Conservation (phyloP, 2,329 filamentous ascomycete species). For the Xylaria sp. region DNA sequence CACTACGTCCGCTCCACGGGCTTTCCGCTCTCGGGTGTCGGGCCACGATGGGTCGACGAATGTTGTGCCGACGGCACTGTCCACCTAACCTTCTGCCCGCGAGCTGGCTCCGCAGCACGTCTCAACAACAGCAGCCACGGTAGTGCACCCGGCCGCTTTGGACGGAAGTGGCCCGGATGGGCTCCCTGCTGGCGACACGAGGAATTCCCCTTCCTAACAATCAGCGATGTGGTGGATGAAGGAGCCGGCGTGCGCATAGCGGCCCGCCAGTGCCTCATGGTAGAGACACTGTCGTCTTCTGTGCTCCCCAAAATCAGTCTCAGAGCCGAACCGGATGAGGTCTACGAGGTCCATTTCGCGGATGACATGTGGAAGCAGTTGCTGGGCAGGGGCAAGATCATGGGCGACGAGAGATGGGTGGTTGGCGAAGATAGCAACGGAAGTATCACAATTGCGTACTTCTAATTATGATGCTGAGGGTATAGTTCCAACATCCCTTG, state of each 20-base stretch:
- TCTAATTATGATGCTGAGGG: slow-evolving; percentile 48
- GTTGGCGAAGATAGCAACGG: slow-evolving; percentile 65
- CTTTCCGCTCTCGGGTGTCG: slow-evolving; percentile 61
- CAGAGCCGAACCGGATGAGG: slow-evolving; percentile 36
- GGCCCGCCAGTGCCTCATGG: slow-evolving; percentile 59
- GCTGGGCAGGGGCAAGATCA: slow-evolving; percentile 62
- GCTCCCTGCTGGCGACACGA: slow-evolving; percentile 66
- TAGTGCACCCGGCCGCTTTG: background rate
- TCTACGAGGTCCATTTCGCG: slow-evolving; percentile 53
- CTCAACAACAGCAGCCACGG: slow-evolving; percentile 46
- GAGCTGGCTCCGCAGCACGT: slow-evolving; percentile 38
- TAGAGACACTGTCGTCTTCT: slow-evolving; percentile 58
- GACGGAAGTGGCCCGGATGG: slow-evolving; percentile 44
- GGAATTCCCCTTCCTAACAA: slow-evolving; percentile 61
- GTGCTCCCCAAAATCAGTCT: slow-evolving; percentile 53
- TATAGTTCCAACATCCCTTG: background rate
- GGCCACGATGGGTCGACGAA: slow-evolving; percentile 61
- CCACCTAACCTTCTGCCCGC: slow-evolving; percentile 57
- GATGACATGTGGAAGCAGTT: slow-evolving; percentile 60
- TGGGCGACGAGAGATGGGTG: slow-evolving; percentile 70
- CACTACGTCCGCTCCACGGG: slow-evolving; percentile 61
- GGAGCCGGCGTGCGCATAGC: slow-evolving; percentile 57
- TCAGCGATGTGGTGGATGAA: slow-evolving; percentile 57
- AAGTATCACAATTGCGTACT: slow-evolving; percentile 63
- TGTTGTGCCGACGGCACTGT: slow-evolving; percentile 57